Evolutionary conservation across 2,329 filamentous ascomycete species (phyloP).

Genomic region (Trichoderma sp.): DNA sequence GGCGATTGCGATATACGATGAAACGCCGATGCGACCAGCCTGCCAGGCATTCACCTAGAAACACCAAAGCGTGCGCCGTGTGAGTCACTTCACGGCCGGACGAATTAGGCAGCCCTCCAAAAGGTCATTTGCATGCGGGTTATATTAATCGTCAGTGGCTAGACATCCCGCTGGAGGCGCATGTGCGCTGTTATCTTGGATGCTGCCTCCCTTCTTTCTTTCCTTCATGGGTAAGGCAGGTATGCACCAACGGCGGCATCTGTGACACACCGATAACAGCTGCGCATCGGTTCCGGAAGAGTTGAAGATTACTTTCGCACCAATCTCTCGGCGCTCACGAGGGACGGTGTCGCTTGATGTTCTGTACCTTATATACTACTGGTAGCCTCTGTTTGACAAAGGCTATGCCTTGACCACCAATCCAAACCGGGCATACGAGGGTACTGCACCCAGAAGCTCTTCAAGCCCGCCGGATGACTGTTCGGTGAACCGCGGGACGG

Average conservation of each 20-base stretch:
- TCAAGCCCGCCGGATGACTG: background rate
- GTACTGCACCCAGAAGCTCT: slow-evolving; percentile 8
- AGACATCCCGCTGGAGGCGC: slow-evolving; percentile 1
- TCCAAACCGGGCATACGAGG: background rate
- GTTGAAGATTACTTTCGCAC: background rate
- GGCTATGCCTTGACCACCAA: background rate
- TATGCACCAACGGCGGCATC: background rate
- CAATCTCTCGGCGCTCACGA: background rate
- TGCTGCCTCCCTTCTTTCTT: background rate
- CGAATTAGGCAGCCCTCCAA: slow-evolving; percentile 10
- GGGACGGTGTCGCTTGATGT: background rate
- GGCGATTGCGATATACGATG: background rate
- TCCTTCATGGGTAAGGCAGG: background rate
- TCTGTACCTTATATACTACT: too few species aligned
- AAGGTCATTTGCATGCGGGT: background rate
- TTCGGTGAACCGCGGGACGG: background rate
- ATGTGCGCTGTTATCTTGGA: slow-evolving; percentile 9
- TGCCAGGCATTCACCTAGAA: background rate
- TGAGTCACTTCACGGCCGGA: slow-evolving; percentile 16
- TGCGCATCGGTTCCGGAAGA: too few species aligned
- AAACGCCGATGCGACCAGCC: background rate
- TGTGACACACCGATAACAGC: too few species aligned
- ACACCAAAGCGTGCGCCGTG: background rate
- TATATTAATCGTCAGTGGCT: slow-evolving; percentile 1
- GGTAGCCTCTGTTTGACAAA: background rate